Evolutionary conservation across 108 stramenopile genomes (phyloP).

Genomic region (Nitzschia sp.): DNA sequence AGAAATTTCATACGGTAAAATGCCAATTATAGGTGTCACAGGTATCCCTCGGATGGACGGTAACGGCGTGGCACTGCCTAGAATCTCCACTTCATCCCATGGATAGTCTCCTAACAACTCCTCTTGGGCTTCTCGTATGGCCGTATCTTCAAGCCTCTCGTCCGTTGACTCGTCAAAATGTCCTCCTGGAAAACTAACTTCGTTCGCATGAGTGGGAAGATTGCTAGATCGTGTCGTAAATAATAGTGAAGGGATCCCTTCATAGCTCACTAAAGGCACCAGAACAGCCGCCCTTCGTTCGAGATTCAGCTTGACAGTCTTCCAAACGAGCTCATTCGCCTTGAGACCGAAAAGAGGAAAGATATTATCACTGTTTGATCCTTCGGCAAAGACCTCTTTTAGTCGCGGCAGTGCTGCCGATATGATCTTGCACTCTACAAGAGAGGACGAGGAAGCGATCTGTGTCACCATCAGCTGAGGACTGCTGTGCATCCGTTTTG

Average conservation of each 20-base stretch:
- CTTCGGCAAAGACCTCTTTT: constrained; percentile 13
- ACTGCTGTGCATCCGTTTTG: too few relatives aligned
- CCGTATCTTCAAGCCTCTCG: constrained; percentile 50
- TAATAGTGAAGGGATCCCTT: constrained; percentile 77
- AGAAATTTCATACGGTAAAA: constrained; percentile 52
- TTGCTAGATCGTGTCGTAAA: constrained; percentile 80
- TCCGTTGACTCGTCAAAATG: constrained; percentile 57
- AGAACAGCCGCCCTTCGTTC: constrained; percentile 72
- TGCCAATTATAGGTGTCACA: constrained; percentile 73
- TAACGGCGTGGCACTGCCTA: constrained; percentile 60
- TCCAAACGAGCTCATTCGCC: constrained; percentile 25
- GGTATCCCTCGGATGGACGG: constrained; percentile 64
- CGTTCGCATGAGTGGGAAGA: constrained; percentile 72
- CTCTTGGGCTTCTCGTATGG: constrained; percentile 74
- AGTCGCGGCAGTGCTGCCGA: constrained; percentile 19
- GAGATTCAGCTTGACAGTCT: constrained; percentile 4
- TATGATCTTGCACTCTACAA: constrained; percentile 1
- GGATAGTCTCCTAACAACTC: constrained; percentile 49
- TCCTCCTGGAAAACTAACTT: constrained; percentile 86
- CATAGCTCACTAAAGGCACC: constrained; percentile 75
- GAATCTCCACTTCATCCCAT: constrained; percentile 36
- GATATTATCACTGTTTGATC: constrained; percentile 5
- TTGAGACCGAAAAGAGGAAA: constrained; percentile 23
- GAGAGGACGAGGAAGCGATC: too few relatives aligned
- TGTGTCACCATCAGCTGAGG: too few relatives aligned